Conservation (phyloP, 129 eudicot genomes). For the Apium graveolens region DNA sequence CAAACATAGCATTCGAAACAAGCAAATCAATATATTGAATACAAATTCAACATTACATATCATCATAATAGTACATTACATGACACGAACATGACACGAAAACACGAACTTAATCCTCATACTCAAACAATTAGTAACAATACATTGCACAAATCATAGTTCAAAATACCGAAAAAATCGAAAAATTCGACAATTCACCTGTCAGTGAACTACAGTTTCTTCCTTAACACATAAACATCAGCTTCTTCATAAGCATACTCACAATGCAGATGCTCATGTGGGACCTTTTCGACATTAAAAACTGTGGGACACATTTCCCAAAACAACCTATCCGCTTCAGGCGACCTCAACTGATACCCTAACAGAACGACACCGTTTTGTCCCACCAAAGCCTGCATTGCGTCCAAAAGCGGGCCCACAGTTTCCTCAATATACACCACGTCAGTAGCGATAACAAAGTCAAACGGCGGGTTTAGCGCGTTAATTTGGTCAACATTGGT, state of each 20-base stretch:
- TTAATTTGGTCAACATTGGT: constrained; percentile 47
- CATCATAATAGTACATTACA: neutral
- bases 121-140: neutral
- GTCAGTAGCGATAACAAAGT: constrained; percentile 74
- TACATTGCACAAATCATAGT: neutral
- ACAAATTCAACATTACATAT: neutral
- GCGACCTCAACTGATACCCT: constrained; percentile 79
- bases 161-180: neutral
- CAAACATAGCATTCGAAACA: neutral
- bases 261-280: constrained; percentile 68
- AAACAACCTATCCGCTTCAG: constrained; percentile 75
- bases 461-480: constrained; percentile 56
- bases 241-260: constrained; percentile 82
- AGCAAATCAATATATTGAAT: neutral
- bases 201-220: constrained; percentile 32
- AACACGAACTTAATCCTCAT: neutral
- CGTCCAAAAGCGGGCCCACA: constrained; percentile 47
- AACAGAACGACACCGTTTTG: constrained; percentile 66
- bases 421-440: constrained; percentile 89
- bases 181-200: neutral
- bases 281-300: constrained; percentile 59
- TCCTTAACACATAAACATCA: constrained; percentile 66
- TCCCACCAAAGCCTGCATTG: constrained; percentile 59
- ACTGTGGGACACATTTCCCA: constrained; percentile 63
- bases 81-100: neutral